Conservation (phyloP, 2,329 filamentous ascomycete species). For the Macrophomina pseudophaseolina region DNA sequence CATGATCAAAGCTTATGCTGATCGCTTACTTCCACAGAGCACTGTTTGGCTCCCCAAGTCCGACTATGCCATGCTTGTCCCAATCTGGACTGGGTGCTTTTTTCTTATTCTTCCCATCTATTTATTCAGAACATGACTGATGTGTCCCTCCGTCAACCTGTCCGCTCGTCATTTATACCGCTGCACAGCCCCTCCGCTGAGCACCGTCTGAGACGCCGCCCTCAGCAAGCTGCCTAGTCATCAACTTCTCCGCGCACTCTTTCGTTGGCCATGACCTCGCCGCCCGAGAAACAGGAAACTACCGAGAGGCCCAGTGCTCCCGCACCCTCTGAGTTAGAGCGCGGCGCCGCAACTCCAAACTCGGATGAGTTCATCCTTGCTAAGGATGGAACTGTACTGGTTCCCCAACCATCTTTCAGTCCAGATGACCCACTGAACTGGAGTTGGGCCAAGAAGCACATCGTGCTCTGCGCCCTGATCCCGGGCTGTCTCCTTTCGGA, state of each 20-base stretch:
- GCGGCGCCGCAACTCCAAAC: not conserved
- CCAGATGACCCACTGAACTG: conserved; percentile 42
- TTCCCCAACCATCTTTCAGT: conserved; percentile 37
- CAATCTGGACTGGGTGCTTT: not conserved
- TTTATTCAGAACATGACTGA: conserved; percentile 16
- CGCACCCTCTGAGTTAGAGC: conserved; percentile 3
- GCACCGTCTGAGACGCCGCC: not conserved
- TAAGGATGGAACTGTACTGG: conserved; percentile 28
- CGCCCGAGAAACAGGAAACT: not conserved
- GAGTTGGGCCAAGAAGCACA: conserved; percentile 36
- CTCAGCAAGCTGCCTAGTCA: not conserved
- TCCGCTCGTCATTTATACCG: not conserved
- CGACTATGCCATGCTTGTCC: not conserved
- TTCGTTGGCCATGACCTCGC: not conserved
- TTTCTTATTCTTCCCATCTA: conserved; percentile 9
- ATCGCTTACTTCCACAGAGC: not conserved
- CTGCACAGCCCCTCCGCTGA: not conserved
- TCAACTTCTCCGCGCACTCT: not conserved
- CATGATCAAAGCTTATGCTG: not conserved
- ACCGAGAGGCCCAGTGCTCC: not conserved
- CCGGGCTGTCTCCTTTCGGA: conserved; percentile 32
- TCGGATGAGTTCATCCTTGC: conserved; percentile 16
- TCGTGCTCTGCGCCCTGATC: conserved; percentile 32
- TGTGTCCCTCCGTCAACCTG: not conserved
- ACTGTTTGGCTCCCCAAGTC: conserved; percentile 12